phyloP scores from a whole-genome alignment of 176 grass and related monocot species.

The Melocanna baccifera region DNA sequence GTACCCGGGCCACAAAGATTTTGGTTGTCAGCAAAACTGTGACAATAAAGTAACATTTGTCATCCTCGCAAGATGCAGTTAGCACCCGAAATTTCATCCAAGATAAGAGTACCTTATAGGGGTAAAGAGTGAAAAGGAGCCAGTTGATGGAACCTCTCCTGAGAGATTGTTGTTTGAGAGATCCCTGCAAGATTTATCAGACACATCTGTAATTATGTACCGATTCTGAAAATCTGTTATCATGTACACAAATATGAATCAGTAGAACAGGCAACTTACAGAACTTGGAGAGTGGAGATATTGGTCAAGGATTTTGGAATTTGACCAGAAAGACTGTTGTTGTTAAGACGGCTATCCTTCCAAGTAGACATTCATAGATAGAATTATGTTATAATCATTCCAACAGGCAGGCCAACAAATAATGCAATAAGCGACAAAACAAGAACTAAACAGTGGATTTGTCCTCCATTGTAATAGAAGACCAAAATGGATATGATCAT shows the following conservation, averaged over 20 bases:
- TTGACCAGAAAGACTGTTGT: slow-evolving; percentile 58
- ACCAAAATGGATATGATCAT: not conserved
- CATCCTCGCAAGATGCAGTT: slow-evolving; percentile 5
- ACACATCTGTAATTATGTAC: slow-evolving; percentile 18
- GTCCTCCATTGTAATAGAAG: not conserved
- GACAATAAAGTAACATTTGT: slow-evolving; percentile 12
- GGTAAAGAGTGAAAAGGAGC: slow-evolving; percentile 74
- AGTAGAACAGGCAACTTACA: slow-evolving; percentile 59
- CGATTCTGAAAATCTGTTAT: not conserved
- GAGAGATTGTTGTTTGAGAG: slow-evolving; percentile 75
- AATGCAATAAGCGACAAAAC: not conserved
- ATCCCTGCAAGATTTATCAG: slow-evolving; percentile 56
- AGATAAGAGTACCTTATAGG: slow-evolving; percentile 62
- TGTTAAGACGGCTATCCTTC: slow-evolving; percentile 79
- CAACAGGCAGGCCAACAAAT: not conserved
- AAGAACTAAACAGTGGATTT: slow-evolving; percentile 1
- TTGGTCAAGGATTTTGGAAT: slow-evolving; percentile 57
- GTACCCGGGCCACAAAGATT: slow-evolving; percentile 70
- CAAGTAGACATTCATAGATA: slow-evolving; percentile 40
- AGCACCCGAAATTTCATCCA: slow-evolving; percentile 22
- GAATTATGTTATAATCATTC: slow-evolving; percentile 30
- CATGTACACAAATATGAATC: slow-evolving; percentile 15
- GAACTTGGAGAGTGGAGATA: slow-evolving; percentile 66
- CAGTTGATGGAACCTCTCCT: slow-evolving; percentile 63
- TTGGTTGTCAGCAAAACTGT: slow-evolving; percentile 74